These are phyloP conservation scores for Botryotinia convoluta DNA, from an alignment of 2,329 filamentous ascomycete genomes.

Conservation along the genomic window DNA sequence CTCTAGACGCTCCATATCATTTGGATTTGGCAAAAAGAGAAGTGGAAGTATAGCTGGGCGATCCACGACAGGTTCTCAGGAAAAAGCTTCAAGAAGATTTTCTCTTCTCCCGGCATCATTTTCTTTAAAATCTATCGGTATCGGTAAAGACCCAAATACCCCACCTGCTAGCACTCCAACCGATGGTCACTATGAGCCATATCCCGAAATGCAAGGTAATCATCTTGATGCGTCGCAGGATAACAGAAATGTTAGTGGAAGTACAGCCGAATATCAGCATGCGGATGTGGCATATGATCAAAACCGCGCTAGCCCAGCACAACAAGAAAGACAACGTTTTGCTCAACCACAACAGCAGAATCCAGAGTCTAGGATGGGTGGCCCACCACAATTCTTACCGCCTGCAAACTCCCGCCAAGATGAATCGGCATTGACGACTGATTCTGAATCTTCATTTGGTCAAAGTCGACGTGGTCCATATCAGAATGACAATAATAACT, in stretches of 20 bases:
- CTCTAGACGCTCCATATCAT: constrained; percentile 69
- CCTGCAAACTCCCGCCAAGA: constrained; percentile 35
- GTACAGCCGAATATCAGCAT: constrained; percentile 27
- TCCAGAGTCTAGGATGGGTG: constrained; percentile 28
- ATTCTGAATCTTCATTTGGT: constrained; percentile 36
- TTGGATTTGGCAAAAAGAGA: constrained; percentile 67
- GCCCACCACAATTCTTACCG: constrained; percentile 31
- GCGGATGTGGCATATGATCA: constrained; percentile 35
- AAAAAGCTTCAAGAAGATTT: constrained; percentile 62
- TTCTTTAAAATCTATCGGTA: constrained; percentile 62
- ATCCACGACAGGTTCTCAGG: constrained; percentile 49
- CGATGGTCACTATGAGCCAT: constrained; percentile 29
- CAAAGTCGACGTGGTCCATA: constrained; percentile 28
- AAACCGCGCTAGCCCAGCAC: constrained; percentile 34
- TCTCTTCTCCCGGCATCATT: constrained; percentile 66
- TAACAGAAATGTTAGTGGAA: constrained; percentile 30
- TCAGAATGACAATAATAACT: constrained; percentile 27
- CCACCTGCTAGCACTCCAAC: constrained; percentile 27
- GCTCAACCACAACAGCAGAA: constrained; percentile 42
- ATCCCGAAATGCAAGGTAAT: constrained; percentile 30
- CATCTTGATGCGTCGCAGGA: constrained; percentile 31
- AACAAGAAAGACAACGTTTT: constrained; percentile 45
- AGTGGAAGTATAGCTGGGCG: constrained; percentile 61
- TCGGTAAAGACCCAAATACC: constrained; percentile 50
- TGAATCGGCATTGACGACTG: constrained; percentile 33